phyloP scores from a whole-genome alignment of 2,329 filamentous ascomycete genomes.

The Penicillium sp. region DNA sequence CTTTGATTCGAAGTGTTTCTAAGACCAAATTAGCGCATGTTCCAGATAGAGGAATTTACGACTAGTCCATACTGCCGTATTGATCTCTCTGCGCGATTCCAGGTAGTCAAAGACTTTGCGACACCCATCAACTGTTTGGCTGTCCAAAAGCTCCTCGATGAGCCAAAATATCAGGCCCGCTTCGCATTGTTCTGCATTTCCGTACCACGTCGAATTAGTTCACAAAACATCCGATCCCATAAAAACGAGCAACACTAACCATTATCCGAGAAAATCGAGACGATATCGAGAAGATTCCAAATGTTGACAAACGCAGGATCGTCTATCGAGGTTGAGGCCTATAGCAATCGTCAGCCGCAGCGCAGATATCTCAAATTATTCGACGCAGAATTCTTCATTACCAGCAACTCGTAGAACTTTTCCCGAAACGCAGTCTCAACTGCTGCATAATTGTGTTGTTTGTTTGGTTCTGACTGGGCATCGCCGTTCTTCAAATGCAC shows the following conservation, averaged over 20 bases:
- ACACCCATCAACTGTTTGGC: constrained; percentile 89
- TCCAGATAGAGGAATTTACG: background rate
- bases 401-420: constrained; percentile 74
- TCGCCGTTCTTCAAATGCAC: constrained; percentile 34
- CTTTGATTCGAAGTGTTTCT: constrained; percentile 73
- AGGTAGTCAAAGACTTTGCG: constrained; percentile 90
- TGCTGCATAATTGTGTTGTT: constrained; percentile 59
- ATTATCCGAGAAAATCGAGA: constrained; percentile 82
- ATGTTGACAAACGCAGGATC: constrained; percentile 74
- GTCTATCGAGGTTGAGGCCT: constrained; percentile 73
- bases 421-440: constrained; percentile 81
- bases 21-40: constrained; percentile 20
- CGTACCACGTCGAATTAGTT: constrained; percentile 20
- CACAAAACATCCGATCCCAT: background rate
- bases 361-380: constrained; percentile 17
- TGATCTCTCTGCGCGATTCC: constrained; percentile 84
- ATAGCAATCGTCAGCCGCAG: constrained; percentile 24
- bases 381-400: constrained; percentile 44
- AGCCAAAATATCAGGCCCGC: constrained; percentile 82
- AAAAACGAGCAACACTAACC: constrained; percentile 49
- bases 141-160: constrained; percentile 91
- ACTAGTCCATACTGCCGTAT: constrained; percentile 62
- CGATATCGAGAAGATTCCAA: constrained; percentile 90
- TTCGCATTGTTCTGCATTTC: constrained; percentile 56
- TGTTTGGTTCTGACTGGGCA: constrained; percentile 25